A percentile compares a stretch with the other conserved stretches of the same genome.
These are phyloP conservation scores for Polygonum aviculare DNA, from an alignment of 148 eudicot species.

Conservation along the genomic window DNA sequence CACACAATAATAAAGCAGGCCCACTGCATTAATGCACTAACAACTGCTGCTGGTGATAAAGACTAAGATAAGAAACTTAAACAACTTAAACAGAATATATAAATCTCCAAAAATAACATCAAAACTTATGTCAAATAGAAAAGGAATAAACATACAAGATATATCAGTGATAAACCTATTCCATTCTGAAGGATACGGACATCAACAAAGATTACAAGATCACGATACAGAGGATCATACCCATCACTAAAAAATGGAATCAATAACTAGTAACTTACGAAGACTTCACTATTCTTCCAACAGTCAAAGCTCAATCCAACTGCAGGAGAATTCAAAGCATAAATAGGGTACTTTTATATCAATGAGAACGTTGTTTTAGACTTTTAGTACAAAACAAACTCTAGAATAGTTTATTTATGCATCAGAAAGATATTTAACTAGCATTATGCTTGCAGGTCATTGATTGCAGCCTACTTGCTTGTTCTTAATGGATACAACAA, in stretches of 20 bases:
- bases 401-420: background rate
- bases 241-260: background rate
- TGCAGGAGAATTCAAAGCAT: background rate
- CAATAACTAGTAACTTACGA: background rate
- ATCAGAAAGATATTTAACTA: background rate
- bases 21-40: background rate
- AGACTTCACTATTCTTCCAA: background rate
- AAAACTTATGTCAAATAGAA: background rate
- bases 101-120: background rate
- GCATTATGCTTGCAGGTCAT: slow-evolving; percentile 46
- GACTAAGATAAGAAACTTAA: background rate
- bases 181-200: background rate
- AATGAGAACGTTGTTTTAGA: background rate
- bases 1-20: background rate
- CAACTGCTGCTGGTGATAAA: background rate
- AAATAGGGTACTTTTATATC: background rate
- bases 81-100: too few relatives aligned
- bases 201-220: background rate
- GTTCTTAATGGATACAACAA: slow-evolving; percentile 83
- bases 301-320: background rate
- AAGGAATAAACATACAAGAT: background rate
- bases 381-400: background rate
- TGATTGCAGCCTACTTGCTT: slow-evolving; percentile 96
- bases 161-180: background rate
- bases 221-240: background rate